Evolutionary conservation across 345 rosid genomes (phyloP), one percentile per base, ranked within the genome.

Genomic region (Capsella bursapastoris): DNA sequence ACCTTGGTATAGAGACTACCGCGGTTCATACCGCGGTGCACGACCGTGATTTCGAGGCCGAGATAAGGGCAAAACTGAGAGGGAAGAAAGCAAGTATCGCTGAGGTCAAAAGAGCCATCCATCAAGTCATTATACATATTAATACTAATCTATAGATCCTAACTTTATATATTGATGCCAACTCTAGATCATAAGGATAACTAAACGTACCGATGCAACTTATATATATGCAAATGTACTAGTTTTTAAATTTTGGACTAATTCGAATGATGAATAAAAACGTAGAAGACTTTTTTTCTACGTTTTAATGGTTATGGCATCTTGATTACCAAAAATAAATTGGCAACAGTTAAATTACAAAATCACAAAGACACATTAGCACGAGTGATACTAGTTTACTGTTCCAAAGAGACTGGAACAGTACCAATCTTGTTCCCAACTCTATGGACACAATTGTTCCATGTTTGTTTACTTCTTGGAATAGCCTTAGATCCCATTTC

Each of bases 21-120:
- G 45, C 90, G 0, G 97, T 89, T 27, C 96, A 92, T 64, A 92
- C 98, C 5, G 59, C 86, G 1, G 61, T 83, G 50, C 84, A 38
- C 7, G 81, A 84, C 31, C 88, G 85, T 55, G 76, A 71, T 12
- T 89, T 96, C 34, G 75, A 68, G 5, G 90, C 93, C 1, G 98
- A 96, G 84, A 57, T 96, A 71, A 89, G 99, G 66, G 99, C 99
- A 0, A 96, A 92, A 88, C 92, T 92, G 43, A 79, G 77, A 9
- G 90, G 93, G 68, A 92, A 78, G 91, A 92, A 85, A 79, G 82
- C 84, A 34, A 90, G 87, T 83, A 96, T 92, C 18, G 83, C 80
- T 65, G 99, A 92, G 82, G 99, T 92, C 22, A 96, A 96, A 84
- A 84, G 88, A 66, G 91, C 91, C 5, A 82, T 96, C 29, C 69